phyloP scores from a whole-genome alignment of 176 grass and related monocot species.

The Neostapfia colusana region DNA sequence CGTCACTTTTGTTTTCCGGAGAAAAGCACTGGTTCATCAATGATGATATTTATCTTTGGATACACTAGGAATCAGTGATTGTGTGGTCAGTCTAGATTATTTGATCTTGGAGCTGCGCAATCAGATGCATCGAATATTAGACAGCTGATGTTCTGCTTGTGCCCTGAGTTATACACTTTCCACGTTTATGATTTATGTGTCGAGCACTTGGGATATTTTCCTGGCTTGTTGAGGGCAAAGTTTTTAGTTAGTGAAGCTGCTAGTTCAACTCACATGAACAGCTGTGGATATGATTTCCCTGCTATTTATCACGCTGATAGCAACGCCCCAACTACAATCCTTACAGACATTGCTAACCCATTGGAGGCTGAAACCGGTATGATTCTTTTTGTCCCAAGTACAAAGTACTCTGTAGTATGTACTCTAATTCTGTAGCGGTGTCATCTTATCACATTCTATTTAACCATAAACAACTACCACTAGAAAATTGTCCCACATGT shows the following conservation, averaged over 20 bases:
- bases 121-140: constrained; percentile 6
- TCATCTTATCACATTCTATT: constrained; percentile 22
- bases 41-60: constrained; percentile 14
- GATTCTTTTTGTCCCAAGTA: constrained; percentile 36
- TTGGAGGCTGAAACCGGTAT: constrained; percentile 38
- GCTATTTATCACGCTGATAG: constrained; percentile 10
- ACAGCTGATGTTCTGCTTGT: constrained; percentile 12
- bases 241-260: constrained; percentile 34
- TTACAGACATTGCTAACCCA: neutral
- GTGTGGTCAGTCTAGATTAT: constrained; percentile 19
- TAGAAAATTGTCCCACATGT: constrained; percentile 18
- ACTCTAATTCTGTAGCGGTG: neutral
- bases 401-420: neutral
- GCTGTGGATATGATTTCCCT: constrained; percentile 28
- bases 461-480: constrained; percentile 13
- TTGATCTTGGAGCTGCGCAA: neutral
- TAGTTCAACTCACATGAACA: constrained; percentile 8
- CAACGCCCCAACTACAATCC: constrained; percentile 18
- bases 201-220: constrained; percentile 17
- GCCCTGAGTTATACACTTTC: neutral
- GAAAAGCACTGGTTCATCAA: constrained; percentile 11
- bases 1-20: neutral
- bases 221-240: constrained; percentile 8
- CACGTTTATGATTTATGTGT: constrained; percentile 1
- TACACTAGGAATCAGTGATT: neutral